Evolutionary conservation across 2,329 filamentous ascomycete genomes (phyloP).

Genomic region (Aspergillaceae sp.): DNA sequence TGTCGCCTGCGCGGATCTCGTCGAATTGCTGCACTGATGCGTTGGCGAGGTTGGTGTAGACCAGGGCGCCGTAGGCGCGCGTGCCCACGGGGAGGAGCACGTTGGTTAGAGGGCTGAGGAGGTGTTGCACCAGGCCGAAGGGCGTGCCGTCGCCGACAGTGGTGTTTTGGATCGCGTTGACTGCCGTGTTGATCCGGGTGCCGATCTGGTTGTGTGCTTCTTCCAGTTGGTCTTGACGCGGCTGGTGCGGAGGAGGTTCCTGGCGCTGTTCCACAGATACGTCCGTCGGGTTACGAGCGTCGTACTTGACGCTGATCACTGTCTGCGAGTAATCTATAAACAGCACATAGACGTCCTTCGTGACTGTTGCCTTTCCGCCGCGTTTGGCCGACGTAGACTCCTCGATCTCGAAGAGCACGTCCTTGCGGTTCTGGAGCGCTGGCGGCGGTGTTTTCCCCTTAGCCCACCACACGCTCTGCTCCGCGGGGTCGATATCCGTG

Average conservation of each 20-base stretch:
- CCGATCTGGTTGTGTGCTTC: conserved; percentile 74
- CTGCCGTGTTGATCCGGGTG: conserved; percentile 62
- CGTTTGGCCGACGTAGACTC: conserved; percentile 63
- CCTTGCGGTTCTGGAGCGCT: conserved; percentile 69
- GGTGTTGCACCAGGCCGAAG: conserved; percentile 65
- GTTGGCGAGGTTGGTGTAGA: conserved; percentile 93
- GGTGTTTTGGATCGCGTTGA: conserved; percentile 63
- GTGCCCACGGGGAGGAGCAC: conserved; percentile 78
- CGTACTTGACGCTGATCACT: conserved; percentile 70
- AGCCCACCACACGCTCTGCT: conserved; percentile 76
- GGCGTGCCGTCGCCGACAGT: conserved; percentile 79
- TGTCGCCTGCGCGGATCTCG: conserved; percentile 87
- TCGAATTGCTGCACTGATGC: conserved; percentile 83
- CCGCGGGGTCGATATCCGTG: conserved; percentile 71
- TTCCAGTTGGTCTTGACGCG: conserved; percentile 91
- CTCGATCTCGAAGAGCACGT: conserved; percentile 74
- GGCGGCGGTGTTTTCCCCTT: conserved; percentile 72
- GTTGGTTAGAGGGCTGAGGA: conserved; percentile 63
- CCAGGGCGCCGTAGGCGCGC: conserved; percentile 79
- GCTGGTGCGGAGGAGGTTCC: conserved; percentile 67
- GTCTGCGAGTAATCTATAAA: conserved; percentile 97
- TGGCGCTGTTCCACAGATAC: conserved; percentile 76
- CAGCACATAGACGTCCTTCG: conserved; percentile 76
- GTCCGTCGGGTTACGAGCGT: conserved; percentile 63
- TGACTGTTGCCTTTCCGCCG: conserved; percentile 61